These are phyloP conservation scores for Colletotrichum sp. DNA, from an alignment of 2,329 filamentous ascomycete species.

Conservation along the genomic window DNA sequence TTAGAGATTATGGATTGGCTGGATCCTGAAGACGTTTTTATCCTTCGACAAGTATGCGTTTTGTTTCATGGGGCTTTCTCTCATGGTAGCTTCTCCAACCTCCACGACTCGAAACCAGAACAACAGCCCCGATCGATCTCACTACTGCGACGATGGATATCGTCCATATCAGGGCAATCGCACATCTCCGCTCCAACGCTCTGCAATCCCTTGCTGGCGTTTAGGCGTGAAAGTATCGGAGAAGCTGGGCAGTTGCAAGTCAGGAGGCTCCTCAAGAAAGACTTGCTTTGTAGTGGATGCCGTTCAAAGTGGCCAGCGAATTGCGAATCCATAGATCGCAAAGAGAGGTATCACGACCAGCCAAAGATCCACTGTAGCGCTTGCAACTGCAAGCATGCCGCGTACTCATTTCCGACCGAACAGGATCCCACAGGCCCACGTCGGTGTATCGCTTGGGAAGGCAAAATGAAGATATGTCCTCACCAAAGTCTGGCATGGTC, in stretches of 20 bases:
- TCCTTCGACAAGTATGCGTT: neutral
- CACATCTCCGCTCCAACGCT: neutral
- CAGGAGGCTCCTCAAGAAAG: neutral
- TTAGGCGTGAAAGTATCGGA: neutral
- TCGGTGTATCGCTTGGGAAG: neutral
- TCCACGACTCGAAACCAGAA: neutral
- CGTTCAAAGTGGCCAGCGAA: neutral
- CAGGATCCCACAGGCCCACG: neutral
- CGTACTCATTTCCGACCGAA: neutral
- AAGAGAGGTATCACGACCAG: neutral
- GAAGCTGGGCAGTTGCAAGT: neutral
- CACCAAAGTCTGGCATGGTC: neutral
- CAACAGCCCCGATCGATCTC: neutral
- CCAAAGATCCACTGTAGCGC: neutral
- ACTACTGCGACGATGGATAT: neutral
- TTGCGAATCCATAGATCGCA: neutral
- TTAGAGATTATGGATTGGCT: neutral
- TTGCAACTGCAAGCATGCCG: neutral
- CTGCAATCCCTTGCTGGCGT: neutral
- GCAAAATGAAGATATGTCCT: neutral
- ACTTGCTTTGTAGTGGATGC: neutral
- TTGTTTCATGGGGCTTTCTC: neutral
- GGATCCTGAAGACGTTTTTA: neutral
- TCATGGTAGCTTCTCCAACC: neutral
- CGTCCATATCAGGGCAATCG: fast-evolving